phyloP scores from a whole-genome alignment of 371 early-diverging fungal genomes.

The Lichtheimia ornata region DNA sequence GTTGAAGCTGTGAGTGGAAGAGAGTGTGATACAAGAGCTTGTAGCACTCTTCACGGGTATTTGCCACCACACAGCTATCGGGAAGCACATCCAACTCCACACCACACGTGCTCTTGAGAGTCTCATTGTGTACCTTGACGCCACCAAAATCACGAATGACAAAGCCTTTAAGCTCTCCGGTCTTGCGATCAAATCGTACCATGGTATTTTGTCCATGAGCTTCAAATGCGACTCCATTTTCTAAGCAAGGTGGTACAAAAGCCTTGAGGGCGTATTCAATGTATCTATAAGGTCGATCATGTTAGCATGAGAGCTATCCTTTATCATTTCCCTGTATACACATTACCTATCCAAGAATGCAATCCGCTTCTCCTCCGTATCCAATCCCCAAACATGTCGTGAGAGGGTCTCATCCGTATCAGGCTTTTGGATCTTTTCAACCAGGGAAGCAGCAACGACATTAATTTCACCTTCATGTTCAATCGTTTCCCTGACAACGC shows the following conservation, averaged over 20 bases:
- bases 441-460: constrained; percentile 68
- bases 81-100: constrained; percentile 58
- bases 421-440: constrained; percentile 55
- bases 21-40: constrained; percentile 71
- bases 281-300: constrained; percentile 24
- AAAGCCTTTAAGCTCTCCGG: constrained; percentile 64
- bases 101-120: constrained; percentile 46
- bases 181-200: constrained; percentile 58
- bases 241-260: constrained; percentile 64
- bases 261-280: constrained; percentile 56
- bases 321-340: background rate
- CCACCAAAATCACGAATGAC: constrained; percentile 80
- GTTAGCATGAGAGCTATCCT: background rate
- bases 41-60: constrained; percentile 55
- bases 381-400: constrained; percentile 53
- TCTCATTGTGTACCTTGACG: constrained; percentile 61
- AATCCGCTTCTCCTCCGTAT: constrained; percentile 53
- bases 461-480: constrained; percentile 53
- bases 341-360: constrained; percentile 53
- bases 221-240: constrained; percentile 75
- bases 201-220: constrained; percentile 74
- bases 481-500: constrained; percentile 61
- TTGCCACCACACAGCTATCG: constrained; percentile 59
- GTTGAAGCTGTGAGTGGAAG: constrained; percentile 69
- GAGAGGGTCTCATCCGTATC: constrained; percentile 53